phyloP scores from a whole-genome alignment of 2,329 filamentous ascomycete genomes.

The Chrysosporium keratinophilum region DNA sequence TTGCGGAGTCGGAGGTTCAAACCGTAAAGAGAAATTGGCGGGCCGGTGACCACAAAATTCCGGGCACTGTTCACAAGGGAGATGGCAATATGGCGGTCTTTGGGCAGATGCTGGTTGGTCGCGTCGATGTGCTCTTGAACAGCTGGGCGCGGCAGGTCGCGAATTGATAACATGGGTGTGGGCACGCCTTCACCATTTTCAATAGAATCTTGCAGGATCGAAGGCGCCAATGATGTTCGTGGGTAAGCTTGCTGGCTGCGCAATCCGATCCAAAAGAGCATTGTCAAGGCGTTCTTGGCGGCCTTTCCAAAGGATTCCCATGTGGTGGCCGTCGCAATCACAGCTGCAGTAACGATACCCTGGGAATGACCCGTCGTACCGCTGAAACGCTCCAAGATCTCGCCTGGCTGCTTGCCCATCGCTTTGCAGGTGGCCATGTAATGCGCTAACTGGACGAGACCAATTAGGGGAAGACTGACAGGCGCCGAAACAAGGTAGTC shows the following conservation, averaged over 20 bases:
- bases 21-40: conserved; percentile 91
- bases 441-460: conserved; percentile 88
- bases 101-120: conserved; percentile 89
- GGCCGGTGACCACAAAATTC: conserved; percentile 93
- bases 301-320: conserved; percentile 87
- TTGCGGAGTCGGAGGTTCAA: conserved; percentile 90
- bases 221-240: conserved; percentile 82
- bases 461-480: conserved; percentile 92
- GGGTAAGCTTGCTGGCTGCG: conserved; percentile 97
- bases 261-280: conserved; percentile 97
- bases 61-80: conserved; percentile 94
- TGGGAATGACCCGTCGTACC: conserved; percentile 95
- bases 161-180: conserved; percentile 95
- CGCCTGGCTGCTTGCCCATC: conserved; percentile 77
- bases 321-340: conserved; percentile 77
- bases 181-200: conserved; percentile 92
- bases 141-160: conserved; percentile 75
- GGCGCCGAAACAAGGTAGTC: conserved; percentile 92
- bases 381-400: conserved; percentile 70
- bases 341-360: conserved; percentile 85
- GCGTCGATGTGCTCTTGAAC: conserved; percentile 95
- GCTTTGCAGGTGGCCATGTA: conserved; percentile 91
- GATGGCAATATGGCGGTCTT: conserved; percentile 86
- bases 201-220: conserved; percentile 80
- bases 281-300: conserved; percentile 68